Evolutionary conservation across 352 stramenopile species (phyloP).

Genomic region (Phytophthora ramorum): DNA sequence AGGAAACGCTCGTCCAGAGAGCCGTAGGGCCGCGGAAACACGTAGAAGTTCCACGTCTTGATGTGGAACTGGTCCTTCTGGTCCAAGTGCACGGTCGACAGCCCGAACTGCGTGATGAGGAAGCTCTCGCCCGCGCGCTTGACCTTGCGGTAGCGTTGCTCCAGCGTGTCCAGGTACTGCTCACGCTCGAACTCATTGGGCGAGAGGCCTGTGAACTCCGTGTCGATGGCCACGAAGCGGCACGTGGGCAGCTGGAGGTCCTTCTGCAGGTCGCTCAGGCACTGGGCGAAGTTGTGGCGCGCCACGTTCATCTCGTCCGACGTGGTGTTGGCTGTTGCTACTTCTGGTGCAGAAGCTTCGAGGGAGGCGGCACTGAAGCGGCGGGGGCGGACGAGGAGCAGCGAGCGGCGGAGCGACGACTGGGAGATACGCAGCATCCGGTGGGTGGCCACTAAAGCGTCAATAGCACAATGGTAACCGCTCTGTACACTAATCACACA

Average conservation of each 20-base stretch:
- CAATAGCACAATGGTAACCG: conserved; percentile 3
- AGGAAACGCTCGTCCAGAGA: conserved; percentile 77
- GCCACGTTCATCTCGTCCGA: conserved; percentile 78
- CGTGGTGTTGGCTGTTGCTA: background rate
- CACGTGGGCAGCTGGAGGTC: conserved; percentile 67
- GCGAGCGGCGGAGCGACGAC: conserved; percentile 34
- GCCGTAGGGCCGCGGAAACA: conserved; percentile 76
- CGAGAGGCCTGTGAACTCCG: conserved; percentile 83
- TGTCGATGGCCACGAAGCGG: conserved; percentile 85
- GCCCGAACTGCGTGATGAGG: conserved; percentile 83
- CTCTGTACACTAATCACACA: conserved; percentile 8
- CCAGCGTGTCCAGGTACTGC: conserved; percentile 76
- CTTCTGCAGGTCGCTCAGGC: conserved; percentile 62
- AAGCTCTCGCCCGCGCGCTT: conserved; percentile 82
- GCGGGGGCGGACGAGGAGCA: conserved; percentile 25
- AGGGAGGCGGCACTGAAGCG: conserved; percentile 14
- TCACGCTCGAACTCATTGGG: conserved; percentile 71
- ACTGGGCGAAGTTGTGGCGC: conserved; percentile 78
- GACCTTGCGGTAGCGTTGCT: conserved; percentile 80
- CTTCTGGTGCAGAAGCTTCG: background rate
- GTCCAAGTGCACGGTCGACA: conserved; percentile 79
- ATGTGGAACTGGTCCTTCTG: conserved; percentile 61
- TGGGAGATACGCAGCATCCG: conserved; percentile 41
- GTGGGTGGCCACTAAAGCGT: conserved; percentile 25
- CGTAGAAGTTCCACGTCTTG: conserved; percentile 90